Evolutionary conservation across 177 flowering plant species (phyloP), one percentile per base, ranked within the genome.

Genomic region (Vitis hybrid): DNA sequence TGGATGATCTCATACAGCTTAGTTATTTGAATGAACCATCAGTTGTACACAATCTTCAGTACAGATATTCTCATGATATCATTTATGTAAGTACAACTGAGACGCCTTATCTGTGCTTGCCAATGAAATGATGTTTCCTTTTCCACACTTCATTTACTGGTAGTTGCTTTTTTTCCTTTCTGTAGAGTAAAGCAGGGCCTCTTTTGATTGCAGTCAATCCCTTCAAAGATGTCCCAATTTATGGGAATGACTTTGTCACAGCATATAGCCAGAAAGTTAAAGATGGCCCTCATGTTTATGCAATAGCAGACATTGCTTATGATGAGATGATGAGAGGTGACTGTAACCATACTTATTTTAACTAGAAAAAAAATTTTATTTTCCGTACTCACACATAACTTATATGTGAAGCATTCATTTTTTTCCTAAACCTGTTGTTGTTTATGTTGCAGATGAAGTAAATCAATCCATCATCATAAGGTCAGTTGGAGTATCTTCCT

Each of bases 1-100:
- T 83, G 53, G 90, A 91, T 81, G 97, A 96, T 81, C 95, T 96
- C 63, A 79, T 83, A 68, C 92, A 86, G 71, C 95, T 96, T 65
- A 89, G 92, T 81, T 96, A 86, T 86, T 82, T 96, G 81, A 96
- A 96, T 79, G 99, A 96, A 74, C 99, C 99, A 55, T 91, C 98
- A 39, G 90, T 96, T 78, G 91, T 96, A 73, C 82, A 90, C 81
- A 93, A 92, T 77, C 91, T 96, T 63, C 83, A 80, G 51, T 68
- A 66, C 61, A 86, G 98, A 90, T 91, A 82, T 81, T 76, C 83
- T 62, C 79, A 74, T 49, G 87, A 90, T 72, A 69, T 70, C 72
- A 79, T 88, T 64, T 96, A 93, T 82, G 99, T 96, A 78, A 80
- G 97, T 76, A 10, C 48, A 14, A n/a, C 62, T 18, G 60, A 52